Evolutionary conservation across 73 alveolate genomes (phyloP), one percentile per base, ranked within the genome.

Genomic region (Effrenium voratum): DNA sequence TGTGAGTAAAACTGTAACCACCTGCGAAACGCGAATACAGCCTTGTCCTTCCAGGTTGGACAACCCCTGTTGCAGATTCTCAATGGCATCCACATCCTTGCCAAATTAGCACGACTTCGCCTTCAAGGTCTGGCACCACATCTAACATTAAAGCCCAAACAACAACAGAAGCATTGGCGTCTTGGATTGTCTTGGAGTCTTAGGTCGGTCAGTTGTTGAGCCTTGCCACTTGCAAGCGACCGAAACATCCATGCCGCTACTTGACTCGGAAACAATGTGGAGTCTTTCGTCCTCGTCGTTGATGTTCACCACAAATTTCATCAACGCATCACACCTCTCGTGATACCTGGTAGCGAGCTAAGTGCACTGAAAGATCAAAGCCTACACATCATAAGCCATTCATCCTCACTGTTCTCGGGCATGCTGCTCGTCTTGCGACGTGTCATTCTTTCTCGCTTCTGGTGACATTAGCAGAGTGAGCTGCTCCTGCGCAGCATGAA

Each of bases 241-340:
- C n/a, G n/a, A n/a, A n/a, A n/a, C n/a, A n/a, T n/a, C n/a, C n/a
- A n/a, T n/a, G n/a, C n/a, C n/a, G n/a, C n/a, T n/a, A n/a, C n/a
- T n/a, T n/a, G n/a, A n/a, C n/a, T n/a, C n/a, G n/a, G n/a, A n/a
- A n/a, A n/a, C n/a, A n/a, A n/a, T n/a, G n/a, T n/a, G n/a, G n/a
- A n/a, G n/a, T n/a, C n/a, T n/a, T n/a, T n/a, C n/a, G 80, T 87
- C 97, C 97, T 90, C 97, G 43, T 90, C 97, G 57, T 90, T 90
- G 86, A 90, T 66, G 87, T 34, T 90, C 57, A 87, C 75, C 81
- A 92, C 98, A 47, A 92, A 92, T 46, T 92, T 91, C 72, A 92
- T 72, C 49, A 92, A 55, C 13, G 98, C 98, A 22, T 77, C 44
- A 50, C 97, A 90, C 34, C 97, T 43, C 57, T 90, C 97, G 32